Evolutionary conservation across 2,329 filamentous ascomycete species (phyloP).

Genomic region (Fusarium caatingaense): DNA sequence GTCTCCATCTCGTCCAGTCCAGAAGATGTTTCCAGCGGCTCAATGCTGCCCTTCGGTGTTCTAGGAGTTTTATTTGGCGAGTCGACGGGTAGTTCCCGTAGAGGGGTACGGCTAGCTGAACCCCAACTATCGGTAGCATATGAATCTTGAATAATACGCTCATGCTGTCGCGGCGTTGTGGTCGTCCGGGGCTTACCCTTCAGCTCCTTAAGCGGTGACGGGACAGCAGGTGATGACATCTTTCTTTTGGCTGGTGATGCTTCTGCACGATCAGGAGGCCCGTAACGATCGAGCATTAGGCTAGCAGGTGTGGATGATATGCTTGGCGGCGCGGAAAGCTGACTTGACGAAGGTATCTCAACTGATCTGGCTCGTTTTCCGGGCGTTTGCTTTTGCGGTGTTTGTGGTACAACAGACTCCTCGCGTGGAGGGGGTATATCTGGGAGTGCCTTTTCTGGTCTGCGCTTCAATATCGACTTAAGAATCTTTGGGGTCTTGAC

Average conservation of each 20-base stretch:
- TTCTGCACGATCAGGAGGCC: slow-evolving; percentile 46
- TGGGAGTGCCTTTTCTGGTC: slow-evolving; percentile 2
- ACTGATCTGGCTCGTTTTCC: slow-evolving; percentile 45
- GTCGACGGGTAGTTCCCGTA: slow-evolving; percentile 26
- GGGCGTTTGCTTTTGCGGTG: slow-evolving; percentile 57
- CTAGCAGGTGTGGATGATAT: slow-evolving; percentile 55
- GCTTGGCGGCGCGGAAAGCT: slow-evolving; percentile 54
- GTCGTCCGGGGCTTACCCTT: slow-evolving; percentile 39
- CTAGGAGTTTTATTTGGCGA: slow-evolving; percentile 27
- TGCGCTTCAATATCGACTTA: slow-evolving; percentile 33
- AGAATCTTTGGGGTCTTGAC: slow-evolving; percentile 31
- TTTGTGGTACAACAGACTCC: slow-evolving; percentile 56
- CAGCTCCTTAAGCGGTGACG: slow-evolving; percentile 39
- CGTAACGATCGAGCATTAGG: slow-evolving; percentile 55
- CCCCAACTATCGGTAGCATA: slow-evolving; percentile 54
- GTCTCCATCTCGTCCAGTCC: slow-evolving; percentile 40
- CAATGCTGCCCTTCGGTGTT: slow-evolving; percentile 21
- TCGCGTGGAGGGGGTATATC: slow-evolving; percentile 39
- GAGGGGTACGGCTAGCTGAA: slow-evolving; percentile 41
- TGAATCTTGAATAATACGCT: slow-evolving; percentile 60
- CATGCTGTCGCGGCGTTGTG: slow-evolving; percentile 31
- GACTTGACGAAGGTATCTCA: slow-evolving; percentile 59
- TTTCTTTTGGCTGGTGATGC: slow-evolving; percentile 55
- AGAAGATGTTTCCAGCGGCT: slow-evolving; percentile 39
- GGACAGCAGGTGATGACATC: slow-evolving; percentile 44